Base-by-base conservation (phyloP, 1,284 basidiomycete genomes). In the Cryptococcus floricola region DNA sequence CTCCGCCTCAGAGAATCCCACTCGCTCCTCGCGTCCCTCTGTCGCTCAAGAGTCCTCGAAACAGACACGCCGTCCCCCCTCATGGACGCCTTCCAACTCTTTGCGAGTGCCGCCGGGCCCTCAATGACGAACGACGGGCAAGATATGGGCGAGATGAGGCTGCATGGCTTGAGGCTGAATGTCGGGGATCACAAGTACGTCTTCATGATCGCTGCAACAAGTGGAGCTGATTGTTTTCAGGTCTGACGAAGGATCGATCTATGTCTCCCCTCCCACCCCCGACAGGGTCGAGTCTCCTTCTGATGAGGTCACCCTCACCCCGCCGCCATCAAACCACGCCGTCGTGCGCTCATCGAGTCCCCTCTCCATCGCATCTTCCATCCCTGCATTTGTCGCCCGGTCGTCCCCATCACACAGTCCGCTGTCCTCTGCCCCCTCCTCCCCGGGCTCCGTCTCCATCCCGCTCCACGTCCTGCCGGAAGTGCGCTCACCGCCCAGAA, bases 401-500 rank as follows among this genome's bases (percentile, higher is more conserved):
- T 18, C 48, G 8, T 61, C 62, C 3, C 60, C 62, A 2, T 39
- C 39, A 14, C 48, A 44, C n/a, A 59, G 56, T 34, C 58, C 56
- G 18, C 18, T 48, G 16, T 31, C 52, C n/a, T 25, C 48, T 9
- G 53, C 52, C 44, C 43, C 45, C 5, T 18, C 39, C 41, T 39
- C 55, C 41, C 19, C 57, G 31, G 4, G 48, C 16, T 56, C 57
- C 4, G 43, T 58, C n/a, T 54, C 64, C 12, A 41, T 69, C 9
- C 62, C 68, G 12, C 25, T 65, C 3, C 69, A 71, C n/a, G 72
- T 73, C 28, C 56, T 77, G 5, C 73, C 75, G 4, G 71, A 73
- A 53, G 73, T 77, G 25, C 67, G 75, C 19, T 75, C 73, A 1
- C 70, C 71, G 12, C 71, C 73, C 1, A 63, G 65, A 14, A 64